These are phyloP conservation scores for Rubia occidens DNA, from an alignment of 305 asterid genomes.

Conservation along the genomic window DNA sequence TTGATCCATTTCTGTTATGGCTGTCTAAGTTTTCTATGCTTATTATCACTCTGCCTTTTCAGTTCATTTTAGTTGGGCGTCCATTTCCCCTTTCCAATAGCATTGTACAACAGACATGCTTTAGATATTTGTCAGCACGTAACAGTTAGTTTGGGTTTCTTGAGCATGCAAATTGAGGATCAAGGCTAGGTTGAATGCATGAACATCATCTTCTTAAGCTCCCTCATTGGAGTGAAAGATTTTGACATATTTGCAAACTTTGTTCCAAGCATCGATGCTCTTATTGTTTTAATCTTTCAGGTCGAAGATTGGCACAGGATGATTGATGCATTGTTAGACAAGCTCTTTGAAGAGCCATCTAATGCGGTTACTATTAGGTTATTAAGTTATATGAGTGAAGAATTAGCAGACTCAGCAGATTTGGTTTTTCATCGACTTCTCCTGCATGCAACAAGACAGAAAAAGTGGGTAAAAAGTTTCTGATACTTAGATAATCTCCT, in stretches of 20 bases:
- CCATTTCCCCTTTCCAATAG: not conserved
- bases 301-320: slow-evolving; percentile 65
- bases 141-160: not conserved
- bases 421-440: slow-evolving; percentile 52
- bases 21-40: not conserved
- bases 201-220: not conserved
- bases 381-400: slow-evolving; percentile 72
- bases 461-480: slow-evolving; percentile 39
- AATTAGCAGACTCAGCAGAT: slow-evolving; percentile 62
- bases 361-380: slow-evolving; percentile 73
- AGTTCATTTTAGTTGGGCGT: not conserved
- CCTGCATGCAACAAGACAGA: slow-evolving; percentile 37
- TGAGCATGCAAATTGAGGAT: not conserved
- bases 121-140: not conserved
- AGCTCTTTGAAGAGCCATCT: slow-evolving; percentile 76
- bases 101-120: not conserved
- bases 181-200: not conserved
- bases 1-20: no score
- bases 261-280: not conserved
- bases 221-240: not conserved
- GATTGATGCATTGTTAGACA: slow-evolving; percentile 57
- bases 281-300: slow-evolving; percentile 24
- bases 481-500: not conserved
- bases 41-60: not conserved
- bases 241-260: not conserved